Percentiles rank a stretch among this genome's conserved stretches.
Evolutionary conservation across 169 alveolate species (phyloP).

Genomic region (Theileria equi): DNA sequence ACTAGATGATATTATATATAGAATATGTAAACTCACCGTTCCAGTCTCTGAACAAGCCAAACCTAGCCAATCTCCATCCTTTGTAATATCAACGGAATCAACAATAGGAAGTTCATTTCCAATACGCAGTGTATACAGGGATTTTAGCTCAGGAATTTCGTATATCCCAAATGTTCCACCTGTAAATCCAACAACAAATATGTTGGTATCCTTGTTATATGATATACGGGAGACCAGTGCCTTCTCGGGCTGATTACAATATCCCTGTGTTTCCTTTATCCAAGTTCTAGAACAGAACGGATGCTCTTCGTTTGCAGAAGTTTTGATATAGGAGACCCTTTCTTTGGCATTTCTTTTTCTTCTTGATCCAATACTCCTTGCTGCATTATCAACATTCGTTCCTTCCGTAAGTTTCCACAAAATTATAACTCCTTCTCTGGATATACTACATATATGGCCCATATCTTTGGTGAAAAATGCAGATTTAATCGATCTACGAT

Average conservation of each 20-base stretch:
- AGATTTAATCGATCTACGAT: constrained; percentile 73
- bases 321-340: neutral
- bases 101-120: constrained; percentile 60
- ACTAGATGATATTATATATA: constrained; percentile 17
- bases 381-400: constrained; percentile 19
- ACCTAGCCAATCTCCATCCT: constrained; percentile 89
- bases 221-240: constrained; percentile 65
- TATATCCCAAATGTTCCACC: constrained; percentile 73
- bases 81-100: constrained; percentile 68
- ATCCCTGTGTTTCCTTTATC: constrained; percentile 69
- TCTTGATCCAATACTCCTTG: constrained; percentile 45
- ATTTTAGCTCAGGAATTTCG: constrained; percentile 58
- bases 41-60: constrained; percentile 82
- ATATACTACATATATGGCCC: constrained; percentile 75
- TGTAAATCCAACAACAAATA: constrained; percentile 70
- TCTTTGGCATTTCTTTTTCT: neutral
- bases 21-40: constrained; percentile 34
- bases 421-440: constrained; percentile 80
- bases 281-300: constrained; percentile 28
- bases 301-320: neutral
- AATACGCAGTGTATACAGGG: constrained; percentile 67
- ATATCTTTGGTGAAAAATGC: constrained; percentile 77
- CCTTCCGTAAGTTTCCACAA: constrained; percentile 67
- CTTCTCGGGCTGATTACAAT: constrained; percentile 68
- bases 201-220: constrained; percentile 51